A percentile compares a stretch with the other conserved stretches of the same genome.
Evolutionary conservation across 192 early-diverging fungal genomes (phyloP).

Genomic region (Spizellomyces punctatus): DNA sequence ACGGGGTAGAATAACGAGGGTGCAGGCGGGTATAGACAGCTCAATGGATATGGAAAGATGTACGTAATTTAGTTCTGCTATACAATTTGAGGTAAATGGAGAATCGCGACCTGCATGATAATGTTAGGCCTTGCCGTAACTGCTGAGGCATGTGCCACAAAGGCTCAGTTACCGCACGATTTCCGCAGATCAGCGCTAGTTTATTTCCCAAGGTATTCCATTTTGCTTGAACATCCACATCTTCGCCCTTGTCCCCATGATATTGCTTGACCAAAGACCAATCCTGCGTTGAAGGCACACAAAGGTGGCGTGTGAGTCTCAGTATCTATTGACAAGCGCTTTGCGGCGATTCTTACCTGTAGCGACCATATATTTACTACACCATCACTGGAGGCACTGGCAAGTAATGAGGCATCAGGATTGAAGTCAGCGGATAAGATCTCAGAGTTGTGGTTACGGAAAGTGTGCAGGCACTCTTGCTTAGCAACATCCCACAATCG

Average conservation of each 20-base stretch:
- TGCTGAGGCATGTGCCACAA: too few species aligned
- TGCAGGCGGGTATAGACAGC: too few species aligned
- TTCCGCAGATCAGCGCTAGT: constrained; percentile 13
- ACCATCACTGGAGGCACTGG: constrained; percentile 77
- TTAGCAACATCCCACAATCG: constrained; percentile 84
- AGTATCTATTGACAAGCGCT: background rate
- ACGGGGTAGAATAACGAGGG: too few species aligned
- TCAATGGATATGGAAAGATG: too few species aligned
- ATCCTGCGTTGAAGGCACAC: background rate
- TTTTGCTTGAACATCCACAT: constrained; percentile 4
- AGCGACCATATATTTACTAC: constrained; percentile 76
- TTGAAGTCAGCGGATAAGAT: constrained; percentile 78
- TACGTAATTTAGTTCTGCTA: too few species aligned
- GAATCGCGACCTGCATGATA: too few species aligned
- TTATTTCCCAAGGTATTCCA: constrained; percentile 10
- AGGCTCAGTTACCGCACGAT: background rate
- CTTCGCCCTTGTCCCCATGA: background rate
- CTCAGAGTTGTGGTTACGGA: constrained; percentile 70
- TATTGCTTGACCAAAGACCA: background rate
- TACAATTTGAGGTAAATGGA: too few species aligned
- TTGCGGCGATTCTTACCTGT: background rate
- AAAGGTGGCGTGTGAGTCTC: constrained; percentile 10
- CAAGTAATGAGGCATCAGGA: constrained; percentile 72
- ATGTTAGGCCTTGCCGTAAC: too few species aligned
- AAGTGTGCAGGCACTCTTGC: constrained; percentile 65